Percentiles rank a stretch among this genome's conserved stretches.
Conservation (phyloP, 176 grass and related monocot species). For the Oropetium thomaeum region DNA sequence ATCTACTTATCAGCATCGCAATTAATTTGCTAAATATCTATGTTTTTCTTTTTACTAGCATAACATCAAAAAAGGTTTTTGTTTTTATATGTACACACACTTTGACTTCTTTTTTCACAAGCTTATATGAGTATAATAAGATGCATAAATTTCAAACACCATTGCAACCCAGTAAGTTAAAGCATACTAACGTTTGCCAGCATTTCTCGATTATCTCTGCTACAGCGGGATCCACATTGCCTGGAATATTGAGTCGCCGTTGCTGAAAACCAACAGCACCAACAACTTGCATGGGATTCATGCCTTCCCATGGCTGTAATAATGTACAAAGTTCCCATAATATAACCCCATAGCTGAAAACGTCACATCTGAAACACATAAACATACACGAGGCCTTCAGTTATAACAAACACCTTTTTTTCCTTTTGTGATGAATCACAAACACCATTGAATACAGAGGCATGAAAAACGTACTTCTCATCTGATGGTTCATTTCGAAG, state of each 20-base stretch:
- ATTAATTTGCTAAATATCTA: neutral
- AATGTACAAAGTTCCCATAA: constrained; percentile 96
- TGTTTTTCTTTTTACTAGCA: neutral
- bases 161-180: constrained; percentile 21
- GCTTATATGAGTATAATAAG: neutral
- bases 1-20: constrained; percentile 8
- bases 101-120: no score
- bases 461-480: constrained; percentile 79
- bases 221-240: constrained; percentile 65
- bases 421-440: no score
- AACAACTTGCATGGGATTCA: constrained; percentile 99
- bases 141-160: neutral
- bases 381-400: constrained; percentile 27
- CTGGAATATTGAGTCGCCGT: constrained; percentile 82
- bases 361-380: constrained; percentile 85
- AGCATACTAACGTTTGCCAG: constrained; percentile 94
- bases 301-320: constrained; percentile 96
- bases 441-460: constrained; percentile 18
- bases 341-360: constrained; percentile 97
- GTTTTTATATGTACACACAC: no score
- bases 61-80: no score
- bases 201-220: constrained; percentile 80
- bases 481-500: constrained; percentile 96
- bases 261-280: constrained; percentile 99
- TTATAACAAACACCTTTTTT: constrained; percentile 23